A percentile compares a stretch with the other conserved stretches of the same genome.
Conservation (phyloP, 73 alveolate genomes). For the Urostyla sp. region DNA sequence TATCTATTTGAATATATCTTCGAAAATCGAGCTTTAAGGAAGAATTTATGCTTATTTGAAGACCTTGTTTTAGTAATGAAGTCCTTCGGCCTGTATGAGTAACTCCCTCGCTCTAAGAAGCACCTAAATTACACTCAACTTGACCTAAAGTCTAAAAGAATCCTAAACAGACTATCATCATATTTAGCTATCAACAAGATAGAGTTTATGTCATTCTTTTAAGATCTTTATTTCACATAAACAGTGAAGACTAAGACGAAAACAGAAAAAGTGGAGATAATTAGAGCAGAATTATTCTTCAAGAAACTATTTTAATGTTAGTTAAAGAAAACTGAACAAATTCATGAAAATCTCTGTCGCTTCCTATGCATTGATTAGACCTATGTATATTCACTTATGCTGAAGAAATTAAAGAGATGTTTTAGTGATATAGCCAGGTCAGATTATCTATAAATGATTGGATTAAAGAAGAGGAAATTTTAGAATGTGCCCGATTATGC, state of each 20-base stretch:
- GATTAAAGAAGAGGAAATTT: not conserved
- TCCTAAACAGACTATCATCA: not conserved
- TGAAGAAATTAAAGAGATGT: constrained; percentile 10
- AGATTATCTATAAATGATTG: not conserved
- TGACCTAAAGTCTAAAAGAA: constrained; percentile 18
- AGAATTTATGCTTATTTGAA: not conserved
- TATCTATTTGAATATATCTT: not conserved
- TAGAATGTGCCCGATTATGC: no score
- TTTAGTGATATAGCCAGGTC: not conserved
- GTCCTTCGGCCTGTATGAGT: not conserved
- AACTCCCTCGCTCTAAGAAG: constrained; percentile 31
- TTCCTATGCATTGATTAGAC: constrained; percentile 36
- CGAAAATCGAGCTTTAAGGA: not conserved
- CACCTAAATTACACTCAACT: constrained; percentile 9
- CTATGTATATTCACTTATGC: not conserved
- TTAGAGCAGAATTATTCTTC: constrained; percentile 20
- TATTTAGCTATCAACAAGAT: not conserved
- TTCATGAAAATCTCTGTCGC: not conserved
- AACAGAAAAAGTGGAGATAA: constrained; percentile 8
- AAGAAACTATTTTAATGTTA: not conserved
- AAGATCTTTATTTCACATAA: not conserved
- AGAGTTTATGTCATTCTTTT: not conserved
- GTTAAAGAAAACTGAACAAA: not conserved
- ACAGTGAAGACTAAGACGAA: constrained; percentile 21
- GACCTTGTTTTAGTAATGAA: not conserved